A percentile compares a stretch with the other conserved stretches of the same genome.
phyloP scores from a whole-genome alignment of 495 filamentous ascomycete genomes.

The Aspergillus asperescens region DNA sequence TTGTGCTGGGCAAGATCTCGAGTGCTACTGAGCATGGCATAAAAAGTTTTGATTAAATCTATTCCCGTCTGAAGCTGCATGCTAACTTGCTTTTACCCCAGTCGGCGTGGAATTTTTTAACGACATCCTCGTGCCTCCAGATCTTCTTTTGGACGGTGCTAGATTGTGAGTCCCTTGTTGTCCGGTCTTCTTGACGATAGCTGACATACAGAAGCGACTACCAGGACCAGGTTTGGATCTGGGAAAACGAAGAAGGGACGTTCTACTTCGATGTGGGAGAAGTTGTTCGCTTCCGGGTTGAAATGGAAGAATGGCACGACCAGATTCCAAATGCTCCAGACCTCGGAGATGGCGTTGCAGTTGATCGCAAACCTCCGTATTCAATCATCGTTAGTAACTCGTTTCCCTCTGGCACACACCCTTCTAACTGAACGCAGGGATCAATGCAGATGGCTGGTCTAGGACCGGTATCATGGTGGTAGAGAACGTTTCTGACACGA shows the following conservation, averaged over 20 bases:
- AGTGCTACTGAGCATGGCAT: constrained; percentile 68
- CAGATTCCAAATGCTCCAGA: constrained; percentile 67
- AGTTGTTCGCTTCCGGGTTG: constrained; percentile 75
- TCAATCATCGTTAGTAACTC: constrained; percentile 54
- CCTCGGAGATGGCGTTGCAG: constrained; percentile 42
- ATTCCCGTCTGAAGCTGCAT: not conserved
- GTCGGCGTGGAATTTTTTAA: constrained; percentile 86
- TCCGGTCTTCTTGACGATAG: constrained; percentile 2
- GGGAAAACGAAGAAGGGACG: constrained; percentile 63
- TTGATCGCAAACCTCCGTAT: constrained; percentile 58
- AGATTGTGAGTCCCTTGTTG: constrained; percentile 52
- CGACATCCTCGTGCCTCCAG: constrained; percentile 73
- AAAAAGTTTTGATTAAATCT: constrained; percentile 48
- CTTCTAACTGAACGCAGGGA: constrained; percentile 30
- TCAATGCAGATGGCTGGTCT: constrained; percentile 51
- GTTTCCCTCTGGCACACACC: not conserved
- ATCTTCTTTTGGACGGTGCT: constrained; percentile 63
- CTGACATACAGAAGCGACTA: constrained; percentile 50
- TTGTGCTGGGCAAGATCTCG: constrained; percentile 73
- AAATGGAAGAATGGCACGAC: constrained; percentile 83
- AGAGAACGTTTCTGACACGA: not conserved
- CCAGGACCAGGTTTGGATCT: constrained; percentile 72
- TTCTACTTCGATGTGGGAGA: constrained; percentile 87
- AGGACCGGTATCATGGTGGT: constrained; percentile 50
- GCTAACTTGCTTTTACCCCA: constrained; percentile 24